These are phyloP conservation scores for Lolium rigidum DNA, from an alignment of 176 grass and related monocot genomes.

Conservation along the genomic window DNA sequence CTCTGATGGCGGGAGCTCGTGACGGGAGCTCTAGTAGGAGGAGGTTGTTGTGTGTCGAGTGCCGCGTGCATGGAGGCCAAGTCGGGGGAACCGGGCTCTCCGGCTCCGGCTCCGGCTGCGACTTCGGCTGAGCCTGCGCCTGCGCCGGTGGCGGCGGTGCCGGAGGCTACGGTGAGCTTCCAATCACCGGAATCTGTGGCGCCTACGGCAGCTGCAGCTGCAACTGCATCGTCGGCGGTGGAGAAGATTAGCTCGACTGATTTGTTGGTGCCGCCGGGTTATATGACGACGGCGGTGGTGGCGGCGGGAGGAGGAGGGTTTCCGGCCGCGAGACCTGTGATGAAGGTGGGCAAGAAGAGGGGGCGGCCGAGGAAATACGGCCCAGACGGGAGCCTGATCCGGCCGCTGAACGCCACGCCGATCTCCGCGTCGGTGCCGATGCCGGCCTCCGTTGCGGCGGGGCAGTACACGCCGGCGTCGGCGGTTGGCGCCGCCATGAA, in stretches of 20 bases:
- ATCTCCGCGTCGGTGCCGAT: conserved; percentile 84
- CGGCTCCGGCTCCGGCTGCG: not conserved
- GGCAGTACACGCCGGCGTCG: conserved; percentile 83
- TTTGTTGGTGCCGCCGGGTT: conserved; percentile 17
- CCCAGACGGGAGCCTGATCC: conserved; percentile 84
- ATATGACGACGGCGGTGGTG: not conserved
- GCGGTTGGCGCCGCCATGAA: conserved; percentile 92
- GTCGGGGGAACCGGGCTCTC: conserved; percentile 41
- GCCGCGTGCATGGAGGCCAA: conserved; percentile 68
- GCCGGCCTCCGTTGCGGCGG: conserved; percentile 27
- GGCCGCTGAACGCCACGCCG: conserved; percentile 85
- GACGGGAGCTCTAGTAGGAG: conserved; percentile 30
- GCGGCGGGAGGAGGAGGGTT: not conserved
- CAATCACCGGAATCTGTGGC: conserved; percentile 26
- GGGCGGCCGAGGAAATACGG: conserved; percentile 95
- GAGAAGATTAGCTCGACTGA: conserved; percentile 50
- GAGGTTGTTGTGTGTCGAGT: not conserved
- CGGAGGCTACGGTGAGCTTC: conserved; percentile 41
- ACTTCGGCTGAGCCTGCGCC: not conserved
- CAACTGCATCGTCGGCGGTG: not conserved
- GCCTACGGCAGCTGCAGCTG: not conserved
- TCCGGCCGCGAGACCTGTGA: conserved; percentile 5
- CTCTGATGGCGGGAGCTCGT: conserved; percentile 63
- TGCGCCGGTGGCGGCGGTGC: not conserved
- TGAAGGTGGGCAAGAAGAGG: conserved; percentile 82